Conservation (phyloP, 345 rosid genomes). For the Salix exigua region DNA sequence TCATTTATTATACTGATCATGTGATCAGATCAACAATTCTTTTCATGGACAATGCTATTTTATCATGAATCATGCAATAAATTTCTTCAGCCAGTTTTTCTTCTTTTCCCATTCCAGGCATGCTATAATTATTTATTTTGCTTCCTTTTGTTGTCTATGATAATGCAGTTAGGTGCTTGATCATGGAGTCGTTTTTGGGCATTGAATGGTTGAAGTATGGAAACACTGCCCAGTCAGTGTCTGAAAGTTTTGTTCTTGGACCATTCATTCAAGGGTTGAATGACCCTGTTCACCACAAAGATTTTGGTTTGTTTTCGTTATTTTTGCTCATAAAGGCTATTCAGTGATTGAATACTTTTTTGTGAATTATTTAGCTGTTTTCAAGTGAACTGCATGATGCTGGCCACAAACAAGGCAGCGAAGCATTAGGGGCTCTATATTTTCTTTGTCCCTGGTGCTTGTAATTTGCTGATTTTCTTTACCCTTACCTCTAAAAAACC, state of each 20-base stretch:
- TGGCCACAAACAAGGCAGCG: no score
- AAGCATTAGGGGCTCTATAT: no score
- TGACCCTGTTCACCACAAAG: slow-evolving; percentile 82
- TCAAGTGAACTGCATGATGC: no score
- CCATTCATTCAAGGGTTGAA: slow-evolving; percentile 78
- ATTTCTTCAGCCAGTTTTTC: no score
- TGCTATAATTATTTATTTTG: background rate
- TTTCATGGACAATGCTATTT: background rate
- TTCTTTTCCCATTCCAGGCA: no score
- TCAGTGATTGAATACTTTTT: background rate
- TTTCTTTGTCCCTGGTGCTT: no score
- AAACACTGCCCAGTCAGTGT: slow-evolving; percentile 54
- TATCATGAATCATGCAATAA: no score
- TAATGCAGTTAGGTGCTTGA: slow-evolving; percentile 84
- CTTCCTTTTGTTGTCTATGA: slow-evolving; percentile 3
- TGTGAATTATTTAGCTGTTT: no score
- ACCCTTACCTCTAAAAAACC: no score
- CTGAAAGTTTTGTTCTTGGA: slow-evolving; percentile 72
- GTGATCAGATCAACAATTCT: background rate
- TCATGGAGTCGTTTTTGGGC: slow-evolving; percentile 82
- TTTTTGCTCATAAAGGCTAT: slow-evolving; percentile 3
- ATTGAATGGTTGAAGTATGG: slow-evolving; percentile 65
- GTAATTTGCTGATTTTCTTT: no score
- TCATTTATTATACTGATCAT: slow-evolving; percentile 15
- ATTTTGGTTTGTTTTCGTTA: slow-evolving; percentile 66